Percentiles rank a stretch among this genome's conserved stretches.
Conservation (phyloP, 1,284 basidiomycete genomes). For the Kwoniella shivajii region DNA sequence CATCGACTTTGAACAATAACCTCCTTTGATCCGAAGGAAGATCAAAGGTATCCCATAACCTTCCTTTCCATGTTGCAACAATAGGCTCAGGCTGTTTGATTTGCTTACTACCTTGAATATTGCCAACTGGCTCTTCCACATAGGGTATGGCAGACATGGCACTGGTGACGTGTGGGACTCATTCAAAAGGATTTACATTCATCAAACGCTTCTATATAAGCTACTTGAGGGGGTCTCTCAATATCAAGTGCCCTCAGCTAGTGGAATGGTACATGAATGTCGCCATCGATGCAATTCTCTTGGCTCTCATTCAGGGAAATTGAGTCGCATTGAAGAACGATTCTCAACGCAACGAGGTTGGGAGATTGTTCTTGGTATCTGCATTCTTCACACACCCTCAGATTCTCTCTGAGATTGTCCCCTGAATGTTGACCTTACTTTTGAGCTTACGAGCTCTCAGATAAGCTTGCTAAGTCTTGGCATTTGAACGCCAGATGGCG, state of each 20-base stretch:
- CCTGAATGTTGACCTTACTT: too few relatives aligned
- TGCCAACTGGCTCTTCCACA: constrained; percentile 2
- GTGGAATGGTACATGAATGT: not conserved
- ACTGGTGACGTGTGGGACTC: too few relatives aligned
- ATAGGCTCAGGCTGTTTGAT: not conserved
- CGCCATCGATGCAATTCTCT: not conserved
- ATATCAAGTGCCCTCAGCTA: not conserved
- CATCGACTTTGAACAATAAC: constrained; percentile 48
- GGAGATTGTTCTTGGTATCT: too few relatives aligned
- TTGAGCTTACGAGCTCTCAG: too few relatives aligned
- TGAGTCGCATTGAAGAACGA: too few relatives aligned
- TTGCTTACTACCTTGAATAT: not conserved
- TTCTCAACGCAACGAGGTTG: too few relatives aligned
- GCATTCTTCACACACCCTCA: too few relatives aligned
- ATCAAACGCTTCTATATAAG: not conserved
- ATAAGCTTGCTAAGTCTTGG: too few relatives aligned
- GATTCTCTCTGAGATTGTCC: too few relatives aligned
- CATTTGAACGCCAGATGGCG: too few relatives aligned
- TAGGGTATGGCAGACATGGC: not conserved
- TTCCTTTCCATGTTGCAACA: constrained; percentile 28
- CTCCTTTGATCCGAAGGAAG: constrained; percentile 3
- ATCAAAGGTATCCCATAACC: constrained; percentile 47
- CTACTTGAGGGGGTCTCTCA: not conserved
- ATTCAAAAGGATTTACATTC: not conserved
- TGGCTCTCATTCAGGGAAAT: not conserved